These are phyloP conservation scores for Aspergillus sp. DNA, from an alignment of 2,329 filamentous ascomycete genomes.

Conservation along the genomic window DNA sequence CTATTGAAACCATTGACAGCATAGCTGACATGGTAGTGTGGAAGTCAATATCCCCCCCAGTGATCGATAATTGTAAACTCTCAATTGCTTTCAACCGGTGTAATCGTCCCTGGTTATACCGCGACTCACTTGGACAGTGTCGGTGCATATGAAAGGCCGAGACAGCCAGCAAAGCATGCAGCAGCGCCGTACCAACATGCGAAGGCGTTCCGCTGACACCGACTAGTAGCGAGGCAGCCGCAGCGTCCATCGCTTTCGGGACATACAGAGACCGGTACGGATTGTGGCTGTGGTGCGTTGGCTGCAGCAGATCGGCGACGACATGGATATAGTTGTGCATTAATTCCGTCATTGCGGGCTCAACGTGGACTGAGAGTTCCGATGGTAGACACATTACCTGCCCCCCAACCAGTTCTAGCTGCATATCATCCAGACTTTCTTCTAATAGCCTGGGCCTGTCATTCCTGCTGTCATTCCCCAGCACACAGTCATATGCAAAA, in stretches of 20 bases:
- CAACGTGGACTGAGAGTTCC: neutral
- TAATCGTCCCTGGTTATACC: neutral
- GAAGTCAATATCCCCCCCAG: neutral
- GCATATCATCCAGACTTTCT: neutral
- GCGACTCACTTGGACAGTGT: neutral
- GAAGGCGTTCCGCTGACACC: neutral
- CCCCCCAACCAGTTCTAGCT: neutral
- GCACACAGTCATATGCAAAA: neutral
- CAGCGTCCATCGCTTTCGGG: neutral
- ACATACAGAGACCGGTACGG: neutral
- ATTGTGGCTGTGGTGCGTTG: neutral
- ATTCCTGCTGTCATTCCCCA: no score
- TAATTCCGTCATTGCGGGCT: conserved; percentile 2
- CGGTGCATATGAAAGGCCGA: neutral
- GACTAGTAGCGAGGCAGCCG: neutral
- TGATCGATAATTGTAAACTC: neutral
- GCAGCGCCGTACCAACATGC: neutral
- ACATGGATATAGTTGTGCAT: conserved; percentile 11
- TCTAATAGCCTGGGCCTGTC: neutral
- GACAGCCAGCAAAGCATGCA: neutral
- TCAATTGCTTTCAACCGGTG: neutral
- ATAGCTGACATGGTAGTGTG: neutral
- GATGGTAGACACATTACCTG: neutral
- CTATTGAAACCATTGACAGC: neutral
- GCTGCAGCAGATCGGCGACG: conserved; percentile 7